Percentiles rank a stretch among this genome's conserved stretches.
Conservation (phyloP, 2,329 filamentous ascomycete species). For the Neopestalotiopsis sp. region DNA sequence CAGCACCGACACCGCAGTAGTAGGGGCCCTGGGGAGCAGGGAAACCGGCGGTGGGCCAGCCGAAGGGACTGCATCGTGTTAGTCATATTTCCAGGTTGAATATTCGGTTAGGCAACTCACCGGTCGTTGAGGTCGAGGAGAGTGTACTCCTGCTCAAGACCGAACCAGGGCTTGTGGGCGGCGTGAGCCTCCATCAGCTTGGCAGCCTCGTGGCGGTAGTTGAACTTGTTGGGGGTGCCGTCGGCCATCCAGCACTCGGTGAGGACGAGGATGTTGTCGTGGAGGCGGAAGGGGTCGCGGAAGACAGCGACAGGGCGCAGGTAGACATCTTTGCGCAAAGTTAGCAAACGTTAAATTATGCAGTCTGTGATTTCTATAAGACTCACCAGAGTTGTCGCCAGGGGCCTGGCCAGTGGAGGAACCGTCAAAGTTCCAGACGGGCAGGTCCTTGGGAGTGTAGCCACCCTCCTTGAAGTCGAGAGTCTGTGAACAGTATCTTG, state of each 20-base stretch:
- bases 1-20: constrained; percentile 97
- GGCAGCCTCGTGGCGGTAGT: constrained; percentile 90
- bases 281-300: constrained; percentile 88
- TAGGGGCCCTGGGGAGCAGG: constrained; percentile 92
- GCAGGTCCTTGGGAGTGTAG: constrained; percentile 57
- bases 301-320: constrained; percentile 88
- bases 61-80: constrained; percentile 65
- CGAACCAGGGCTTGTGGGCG: constrained; percentile 91
- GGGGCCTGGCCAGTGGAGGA: constrained; percentile 92
- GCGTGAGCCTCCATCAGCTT: constrained; percentile 89
- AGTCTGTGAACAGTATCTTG: constrained; percentile 43
- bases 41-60: constrained; percentile 79
- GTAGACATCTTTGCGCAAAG: constrained; percentile 73
- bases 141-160: constrained; percentile 97
- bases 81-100: no score
- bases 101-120: no score
- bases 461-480: constrained; percentile 45
- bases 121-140: constrained; percentile 84
- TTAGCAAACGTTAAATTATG: not conserved
- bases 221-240: constrained; percentile 97
- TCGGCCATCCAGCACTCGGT: constrained; percentile 94
- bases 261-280: constrained; percentile 92
- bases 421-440: constrained; percentile 67
- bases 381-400: constrained; percentile 76
- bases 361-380: not conserved